Conservation (phyloP, 257 asterid species). For the Penstemon davidsonii region DNA sequence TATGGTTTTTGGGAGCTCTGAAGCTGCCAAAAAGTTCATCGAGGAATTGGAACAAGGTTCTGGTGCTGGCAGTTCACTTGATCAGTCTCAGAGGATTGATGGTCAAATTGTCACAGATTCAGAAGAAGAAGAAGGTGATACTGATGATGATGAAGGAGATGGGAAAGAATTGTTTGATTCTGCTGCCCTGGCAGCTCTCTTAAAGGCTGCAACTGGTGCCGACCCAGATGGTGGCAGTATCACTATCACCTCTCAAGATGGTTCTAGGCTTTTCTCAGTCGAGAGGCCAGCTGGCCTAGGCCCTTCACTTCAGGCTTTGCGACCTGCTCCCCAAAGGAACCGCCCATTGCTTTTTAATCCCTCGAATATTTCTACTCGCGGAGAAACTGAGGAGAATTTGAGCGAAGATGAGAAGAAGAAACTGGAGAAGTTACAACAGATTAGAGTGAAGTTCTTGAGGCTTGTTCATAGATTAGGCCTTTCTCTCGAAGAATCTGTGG, state of each 20-base stretch:
- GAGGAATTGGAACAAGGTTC: slow-evolving; percentile 86
- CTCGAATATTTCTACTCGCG: slow-evolving; percentile 43
- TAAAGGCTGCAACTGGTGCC: slow-evolving; percentile 91
- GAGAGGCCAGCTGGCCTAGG: slow-evolving; percentile 98
- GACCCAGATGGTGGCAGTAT: slow-evolving; percentile 71
- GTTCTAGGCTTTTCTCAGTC: slow-evolving; percentile 85
- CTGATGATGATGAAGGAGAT: slow-evolving; percentile 92
- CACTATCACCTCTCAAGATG: slow-evolving; percentile 84
- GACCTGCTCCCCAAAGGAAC: slow-evolving; percentile 56
- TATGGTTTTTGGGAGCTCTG: slow-evolving; percentile 80
- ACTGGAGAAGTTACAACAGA: slow-evolving; percentile 72
- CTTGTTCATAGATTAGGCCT: slow-evolving; percentile 77
- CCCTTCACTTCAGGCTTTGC: slow-evolving; percentile 74
- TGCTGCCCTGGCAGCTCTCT: slow-evolving; percentile 90
- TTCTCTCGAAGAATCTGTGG: slow-evolving; percentile 74
- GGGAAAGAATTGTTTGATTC: slow-evolving; percentile 82
- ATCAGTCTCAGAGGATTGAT: slow-evolving; percentile 57
- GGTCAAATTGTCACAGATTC: slow-evolving; percentile 95
- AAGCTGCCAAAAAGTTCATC: slow-evolving; percentile 79
- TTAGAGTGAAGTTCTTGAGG: slow-evolving; percentile 87
- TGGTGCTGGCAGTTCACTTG: slow-evolving; percentile 47
- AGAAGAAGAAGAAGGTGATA: slow-evolving; percentile 74
- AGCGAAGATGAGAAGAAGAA: slow-evolving; percentile 89
- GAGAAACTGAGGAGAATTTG: slow-evolving; percentile 60
- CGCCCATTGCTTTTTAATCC: slow-evolving; percentile 58